phyloP scores from a whole-genome alignment of 441 rosid genomes.

The Populus trichocarpa region DNA sequence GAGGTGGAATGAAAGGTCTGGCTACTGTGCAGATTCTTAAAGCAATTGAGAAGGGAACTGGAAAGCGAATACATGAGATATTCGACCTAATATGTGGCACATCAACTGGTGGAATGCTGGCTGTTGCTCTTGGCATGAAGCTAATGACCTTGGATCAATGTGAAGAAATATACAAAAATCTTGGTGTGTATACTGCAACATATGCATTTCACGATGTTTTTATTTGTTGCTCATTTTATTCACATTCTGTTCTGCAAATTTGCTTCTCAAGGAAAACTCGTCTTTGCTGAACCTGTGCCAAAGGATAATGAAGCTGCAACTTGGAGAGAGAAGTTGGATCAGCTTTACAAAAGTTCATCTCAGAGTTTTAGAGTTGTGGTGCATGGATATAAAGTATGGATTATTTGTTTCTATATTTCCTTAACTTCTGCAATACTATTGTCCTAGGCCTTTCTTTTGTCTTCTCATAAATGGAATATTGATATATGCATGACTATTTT shows the following conservation, averaged over 20 bases:
- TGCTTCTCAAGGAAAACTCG: conserved; percentile 80
- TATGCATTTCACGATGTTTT: conserved; percentile 8
- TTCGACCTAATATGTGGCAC: conserved; percentile 98
- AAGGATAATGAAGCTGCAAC: conserved; percentile 98
- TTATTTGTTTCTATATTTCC: background rate
- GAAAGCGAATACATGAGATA: conserved; percentile 90
- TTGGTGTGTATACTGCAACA: conserved; percentile 46
- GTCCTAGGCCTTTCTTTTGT: background rate
- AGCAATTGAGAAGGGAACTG: conserved; percentile 93
- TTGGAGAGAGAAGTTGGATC: conserved; percentile 98
- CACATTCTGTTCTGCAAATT: conserved; percentile 14
- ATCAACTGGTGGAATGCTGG: conserved; percentile 99
- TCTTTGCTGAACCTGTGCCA: conserved; percentile 89
- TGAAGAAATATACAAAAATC: conserved; percentile 96
- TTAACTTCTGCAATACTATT: background rate
- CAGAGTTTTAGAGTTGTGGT: conserved; percentile 98
- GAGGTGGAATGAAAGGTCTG: conserved; percentile 99
- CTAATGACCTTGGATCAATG: conserved; percentile 82
- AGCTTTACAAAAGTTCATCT: conserved; percentile 94
- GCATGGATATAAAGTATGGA: conserved; percentile 94
- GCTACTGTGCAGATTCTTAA: conserved; percentile 95
- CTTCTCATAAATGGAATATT: no score
- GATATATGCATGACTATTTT: no score
- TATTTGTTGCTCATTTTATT: conserved; percentile 12
- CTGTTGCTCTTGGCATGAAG: conserved; percentile 92